Evolutionary conservation across 768 basidiomycete genomes (phyloP).

Genomic region (Leccinum disarticulatum): DNA sequence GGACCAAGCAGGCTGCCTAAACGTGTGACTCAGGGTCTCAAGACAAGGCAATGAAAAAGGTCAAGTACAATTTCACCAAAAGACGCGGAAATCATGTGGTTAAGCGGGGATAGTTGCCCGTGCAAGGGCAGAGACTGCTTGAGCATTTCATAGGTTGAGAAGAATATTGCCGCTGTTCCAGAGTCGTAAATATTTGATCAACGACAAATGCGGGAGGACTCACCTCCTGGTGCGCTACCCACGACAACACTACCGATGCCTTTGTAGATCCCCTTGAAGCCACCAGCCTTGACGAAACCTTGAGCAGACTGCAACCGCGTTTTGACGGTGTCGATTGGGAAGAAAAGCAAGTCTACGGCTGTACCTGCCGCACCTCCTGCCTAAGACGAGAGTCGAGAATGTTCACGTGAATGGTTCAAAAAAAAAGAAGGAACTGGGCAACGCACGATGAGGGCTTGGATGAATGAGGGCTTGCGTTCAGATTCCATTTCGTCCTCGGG

Average conservation of each 20-base stretch:
- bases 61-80: conserved; percentile 53
- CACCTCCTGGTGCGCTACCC: conserved; percentile 95
- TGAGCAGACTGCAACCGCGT: conserved; percentile 88
- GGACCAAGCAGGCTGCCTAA: conserved; percentile 85
- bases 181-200: conserved; percentile 1
- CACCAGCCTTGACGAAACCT: conserved; percentile 84
- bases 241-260: conserved; percentile 93
- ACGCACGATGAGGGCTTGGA: conserved; percentile 48
- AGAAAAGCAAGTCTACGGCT: conserved; percentile 92
- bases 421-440: conserved; percentile 9
- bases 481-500: conserved; percentile 23
- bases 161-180: conserved; percentile 84
- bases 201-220: conserved; percentile 11
- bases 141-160: conserved; percentile 88
- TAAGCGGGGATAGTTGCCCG: conserved; percentile 61
- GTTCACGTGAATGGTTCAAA: conserved; percentile 11
- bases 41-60: conserved; percentile 9
- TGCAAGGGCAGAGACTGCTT: conserved; percentile 72
- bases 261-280: conserved; percentile 88
- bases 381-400: conserved; percentile 37
- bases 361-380: conserved; percentile 92
- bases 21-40: conserved; percentile 9
- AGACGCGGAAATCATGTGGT: conserved; percentile 60
- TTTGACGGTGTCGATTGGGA: conserved; percentile 95
- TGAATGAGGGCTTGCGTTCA: conserved; percentile 40